Base-by-base conservation (phyloP, 2,329 filamentous ascomycete species). In the Ceratocystis colombiana region DNA sequence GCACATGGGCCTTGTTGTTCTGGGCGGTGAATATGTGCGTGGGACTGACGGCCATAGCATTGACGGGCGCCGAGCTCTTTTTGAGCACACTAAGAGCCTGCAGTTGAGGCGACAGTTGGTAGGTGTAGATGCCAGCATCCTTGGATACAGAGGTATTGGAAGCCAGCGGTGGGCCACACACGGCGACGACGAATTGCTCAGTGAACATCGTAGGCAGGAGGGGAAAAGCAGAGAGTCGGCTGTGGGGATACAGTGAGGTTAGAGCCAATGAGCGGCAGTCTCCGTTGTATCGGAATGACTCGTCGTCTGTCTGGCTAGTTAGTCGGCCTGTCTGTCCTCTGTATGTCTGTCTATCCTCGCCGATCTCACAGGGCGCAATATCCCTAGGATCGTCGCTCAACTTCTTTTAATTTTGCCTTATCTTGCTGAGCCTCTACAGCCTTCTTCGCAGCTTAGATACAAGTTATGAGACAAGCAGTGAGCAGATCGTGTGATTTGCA, bases 11-110 rank as follows among this genome's bases (percentile, higher is more conserved):
- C 76, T 96, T 97, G 70, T 92, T 91, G 62, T 88, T 82, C 75
- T 99, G 94, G 3, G 90, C 93, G 3, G 92, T 88, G 74, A 96
- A 99, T 61, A 97, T 81, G 74, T 99, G 94, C 22, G 87, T 87
- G 57, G 84, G 80, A 75, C 83, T 95, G 71, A 92, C 82, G 37
- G 90, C 92, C 66, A 99, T 78, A 71, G 89, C 88, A 75, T 93
- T 89, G 67, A 82, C 79, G 30, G 87, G 82, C n/a, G 87, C 85
- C 17, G 89, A 88, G 78, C 89, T 96, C 78, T 96, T 97, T 81
- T 96, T 97, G 81, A 94, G 92, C 61, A 87, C 83, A 69, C 85
- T 80, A 72, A 88, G 87, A 73, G 91, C 84, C n/a, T 84, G 82
- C 69, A 87, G 83, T 65, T 87, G 82, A 50, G 92, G 92, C 71